Evolutionary conservation across 179 eudicot genomes (phyloP), one percentile per base, ranked within the genome.

Genomic region (Heliamphora pulchella): DNA sequence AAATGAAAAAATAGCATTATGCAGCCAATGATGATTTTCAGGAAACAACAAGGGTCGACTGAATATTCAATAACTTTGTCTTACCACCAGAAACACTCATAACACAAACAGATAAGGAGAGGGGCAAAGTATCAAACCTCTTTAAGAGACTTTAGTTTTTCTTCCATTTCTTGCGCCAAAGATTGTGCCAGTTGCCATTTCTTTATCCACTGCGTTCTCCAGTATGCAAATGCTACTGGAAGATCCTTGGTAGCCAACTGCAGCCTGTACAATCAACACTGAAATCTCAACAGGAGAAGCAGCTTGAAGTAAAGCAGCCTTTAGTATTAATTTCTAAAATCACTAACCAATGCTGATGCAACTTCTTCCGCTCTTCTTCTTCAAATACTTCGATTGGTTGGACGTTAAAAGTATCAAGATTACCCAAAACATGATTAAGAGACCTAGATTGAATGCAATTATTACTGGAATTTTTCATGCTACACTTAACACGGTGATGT

Each of bases 301-400:
- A 31, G 78, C 39, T 62, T 74, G 51, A 70, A 74, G 77, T 47
- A 14, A 69, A 67, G 31, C 46, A 41, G 31, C 31, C 31, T 31
- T 31, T 31, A 31, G 31, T 50, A 17, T 67, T 68, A 6, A 67
- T 8, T 53, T 31, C 11, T n/a, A 50, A 66, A 67, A 74, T 31
- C 79, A 86, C 96, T 64, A 81, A 96, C 99, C 99, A 96, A 79
- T 89, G 80, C 71, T 88, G 84, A 76, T 90, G 96, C 84, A 96
- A 86, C 84, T 89, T 90, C 81, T 87, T 88, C 61, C 84, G 83
- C 86, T 92, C 99, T 86, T 96, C 99, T 85, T 94, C 92, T 86
- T 88, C 98, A 88, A 91, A 96, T 86, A 90, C 87, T 84, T 87
- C 89, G 85, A 86, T 92, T 39, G 98, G 99, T 82, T 88, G 93